phyloP scores from a whole-genome alignment of 108 stramenopile genomes.

The Chaetoceros muelleri region DNA sequence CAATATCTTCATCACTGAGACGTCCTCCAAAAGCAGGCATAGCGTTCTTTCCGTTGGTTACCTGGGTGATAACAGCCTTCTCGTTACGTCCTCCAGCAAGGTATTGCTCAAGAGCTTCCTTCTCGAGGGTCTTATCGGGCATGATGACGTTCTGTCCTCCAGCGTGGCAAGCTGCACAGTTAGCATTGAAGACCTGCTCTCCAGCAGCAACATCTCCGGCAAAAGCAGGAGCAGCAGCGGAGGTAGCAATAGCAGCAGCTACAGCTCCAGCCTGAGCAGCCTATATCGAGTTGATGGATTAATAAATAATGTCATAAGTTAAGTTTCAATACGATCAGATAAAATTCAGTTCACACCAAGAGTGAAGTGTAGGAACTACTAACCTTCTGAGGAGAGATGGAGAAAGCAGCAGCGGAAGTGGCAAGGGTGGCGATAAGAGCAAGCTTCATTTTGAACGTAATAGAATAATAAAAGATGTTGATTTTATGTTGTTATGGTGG shows the following conservation, averaged over 20 bases:
- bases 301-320: too few relatives aligned
- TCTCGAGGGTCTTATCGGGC: conserved; percentile 90
- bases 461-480: conserved; percentile 1
- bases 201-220: conserved; percentile 81
- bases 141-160: conserved; percentile 93
- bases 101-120: conserved; percentile 85
- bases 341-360: background rate
- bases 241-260: conserved; percentile 50
- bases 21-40: conserved; percentile 96
- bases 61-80: conserved; percentile 73
- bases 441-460: conserved; percentile 59
- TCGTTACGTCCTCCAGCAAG: conserved; percentile 79
- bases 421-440: conserved; percentile 62
- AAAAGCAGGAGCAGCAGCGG: conserved; percentile 42
- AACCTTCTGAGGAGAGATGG: conserved; percentile 11
- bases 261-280: conserved; percentile 47
- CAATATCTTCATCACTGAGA: conserved; percentile 80
- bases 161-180: conserved; percentile 93
- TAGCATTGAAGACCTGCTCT: conserved; percentile 84
- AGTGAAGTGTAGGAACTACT: background rate
- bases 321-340: too few relatives aligned
- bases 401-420: conserved; percentile 66
- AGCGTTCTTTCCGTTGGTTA: conserved; percentile 94
- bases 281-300: too few relatives aligned
- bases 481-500: too few relatives aligned